phyloP scores from a whole-genome alignment of 257 asterid genomes.

The Solanum rostratum region DNA sequence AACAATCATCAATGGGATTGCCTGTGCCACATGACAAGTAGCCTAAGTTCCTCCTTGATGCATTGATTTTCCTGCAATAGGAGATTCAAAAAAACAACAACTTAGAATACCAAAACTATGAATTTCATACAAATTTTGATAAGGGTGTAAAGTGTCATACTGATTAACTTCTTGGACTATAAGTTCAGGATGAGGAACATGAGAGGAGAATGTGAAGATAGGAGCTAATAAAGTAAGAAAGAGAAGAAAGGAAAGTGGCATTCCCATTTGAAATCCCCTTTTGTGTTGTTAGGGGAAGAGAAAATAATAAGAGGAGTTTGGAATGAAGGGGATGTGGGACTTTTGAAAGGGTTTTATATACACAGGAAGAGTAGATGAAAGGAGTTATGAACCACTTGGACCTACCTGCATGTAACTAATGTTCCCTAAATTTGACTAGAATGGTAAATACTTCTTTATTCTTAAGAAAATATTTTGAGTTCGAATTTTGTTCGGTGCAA shows the following conservation, averaged over 20 bases:
- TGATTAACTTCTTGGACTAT: slow-evolving; percentile 60
- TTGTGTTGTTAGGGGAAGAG: not conserved
- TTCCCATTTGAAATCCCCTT: slow-evolving; percentile 20
- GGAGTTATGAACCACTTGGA: slow-evolving; percentile 5
- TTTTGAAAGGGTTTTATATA: slow-evolving; percentile 9
- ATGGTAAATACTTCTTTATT: not conserved
- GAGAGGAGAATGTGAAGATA: slow-evolving; percentile 31
- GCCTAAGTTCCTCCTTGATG: slow-evolving; percentile 54
- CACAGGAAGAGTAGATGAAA: slow-evolving; percentile 1
- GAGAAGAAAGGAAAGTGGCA: slow-evolving; percentile 18
- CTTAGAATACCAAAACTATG: too few species aligned
- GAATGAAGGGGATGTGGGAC: slow-evolving; percentile 5
- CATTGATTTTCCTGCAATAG: slow-evolving; percentile 49
- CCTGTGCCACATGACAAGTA: slow-evolving; percentile 73
- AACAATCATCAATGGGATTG: slow-evolving; percentile 88
- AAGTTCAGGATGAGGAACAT: slow-evolving; percentile 58
- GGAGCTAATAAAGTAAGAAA: slow-evolving; percentile 18
- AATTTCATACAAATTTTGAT: not conserved
- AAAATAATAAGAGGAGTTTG: not conserved
- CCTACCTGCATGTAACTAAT: not conserved
- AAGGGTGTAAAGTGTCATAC: slow-evolving; percentile 23
- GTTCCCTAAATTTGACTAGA: not conserved
- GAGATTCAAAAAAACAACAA: too few species aligned
- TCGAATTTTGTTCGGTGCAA: not conserved
- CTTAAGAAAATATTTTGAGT: not conserved